A percentile compares a stretch with the other conserved stretches of the same genome.
Evolutionary conservation across 202 grass and related monocot genomes (phyloP).

Genomic region (Zoysia matrella): DNA sequence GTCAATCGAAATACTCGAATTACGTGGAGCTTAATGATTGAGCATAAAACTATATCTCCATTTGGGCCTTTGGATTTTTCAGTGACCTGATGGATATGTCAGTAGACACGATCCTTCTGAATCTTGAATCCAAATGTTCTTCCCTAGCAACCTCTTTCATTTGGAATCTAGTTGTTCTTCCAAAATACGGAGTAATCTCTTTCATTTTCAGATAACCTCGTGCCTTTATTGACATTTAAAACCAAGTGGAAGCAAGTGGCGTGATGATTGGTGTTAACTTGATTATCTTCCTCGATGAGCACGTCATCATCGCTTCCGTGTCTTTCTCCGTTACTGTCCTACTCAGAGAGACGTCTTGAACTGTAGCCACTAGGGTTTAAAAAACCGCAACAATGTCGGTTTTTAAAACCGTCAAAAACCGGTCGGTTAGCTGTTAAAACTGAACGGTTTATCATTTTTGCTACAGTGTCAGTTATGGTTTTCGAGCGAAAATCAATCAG

Average conservation of each 20-base stretch:
- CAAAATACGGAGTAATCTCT: not conserved
- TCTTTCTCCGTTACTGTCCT: constrained; percentile 24
- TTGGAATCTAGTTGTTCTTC: not conserved
- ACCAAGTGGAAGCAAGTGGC: constrained; percentile 14
- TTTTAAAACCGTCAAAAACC: no score
- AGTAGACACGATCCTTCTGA: not conserved
- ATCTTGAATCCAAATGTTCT: not conserved
- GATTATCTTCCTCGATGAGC: constrained; percentile 1
- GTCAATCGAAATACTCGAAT: not conserved
- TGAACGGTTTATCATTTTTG: no score
- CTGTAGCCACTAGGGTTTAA: no score
- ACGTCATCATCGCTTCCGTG: not conserved
- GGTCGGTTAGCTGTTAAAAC: no score
- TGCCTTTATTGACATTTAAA: constrained; percentile 15
- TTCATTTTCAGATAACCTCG: not conserved
- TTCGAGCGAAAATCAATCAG: no score
- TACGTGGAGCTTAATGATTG: not conserved
- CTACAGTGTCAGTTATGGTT: no score
- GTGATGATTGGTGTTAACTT: constrained; percentile 11
- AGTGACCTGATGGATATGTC: not conserved
- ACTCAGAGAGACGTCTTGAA: constrained; percentile 25
- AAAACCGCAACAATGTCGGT: no score
- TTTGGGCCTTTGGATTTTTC: not conserved
- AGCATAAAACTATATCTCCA: no score
- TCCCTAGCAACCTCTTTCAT: not conserved